These are phyloP conservation scores for Calonectria hawksworthii DNA, from an alignment of 2,329 filamentous ascomycete species.

Conservation along the genomic window DNA sequence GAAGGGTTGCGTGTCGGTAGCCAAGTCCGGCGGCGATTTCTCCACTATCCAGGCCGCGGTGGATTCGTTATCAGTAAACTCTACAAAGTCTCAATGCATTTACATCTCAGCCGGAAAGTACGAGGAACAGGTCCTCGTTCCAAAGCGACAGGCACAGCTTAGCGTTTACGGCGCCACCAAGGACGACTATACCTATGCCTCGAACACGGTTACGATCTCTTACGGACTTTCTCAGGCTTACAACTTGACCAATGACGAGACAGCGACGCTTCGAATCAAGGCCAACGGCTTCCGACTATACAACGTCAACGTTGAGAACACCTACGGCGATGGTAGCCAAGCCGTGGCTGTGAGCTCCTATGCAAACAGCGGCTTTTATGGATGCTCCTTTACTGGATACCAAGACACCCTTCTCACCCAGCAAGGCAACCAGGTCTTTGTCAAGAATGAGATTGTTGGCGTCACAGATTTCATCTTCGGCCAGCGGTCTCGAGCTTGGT, in stretches of 20 bases:
- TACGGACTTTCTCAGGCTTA: conserved; percentile 58
- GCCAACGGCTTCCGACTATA: conserved; percentile 68
- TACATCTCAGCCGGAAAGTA: conserved; percentile 75
- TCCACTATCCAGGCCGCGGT: conserved; percentile 67
- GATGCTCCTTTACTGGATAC: conserved; percentile 59
- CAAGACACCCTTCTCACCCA: conserved; percentile 66
- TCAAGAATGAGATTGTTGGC: conserved; percentile 58
- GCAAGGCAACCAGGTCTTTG: conserved; percentile 62
- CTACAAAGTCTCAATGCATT: conserved; percentile 66
- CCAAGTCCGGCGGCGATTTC: conserved; percentile 52
- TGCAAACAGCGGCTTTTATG: conserved; percentile 62
- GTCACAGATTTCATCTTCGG: conserved; percentile 67
- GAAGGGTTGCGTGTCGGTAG: conserved; percentile 63
- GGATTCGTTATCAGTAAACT: conserved; percentile 65
- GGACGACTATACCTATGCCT: conserved; percentile 61
- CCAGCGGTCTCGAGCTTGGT: conserved; percentile 58
- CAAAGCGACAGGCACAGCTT: conserved; percentile 63
- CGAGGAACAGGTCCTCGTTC: conserved; percentile 66
- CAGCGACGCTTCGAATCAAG: conserved; percentile 59
- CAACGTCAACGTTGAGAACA: conserved; percentile 69
- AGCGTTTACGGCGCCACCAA: conserved; percentile 71
- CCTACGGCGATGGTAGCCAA: conserved; percentile 61
- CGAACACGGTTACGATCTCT: conserved; percentile 70
- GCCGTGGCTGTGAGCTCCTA: conserved; percentile 62
- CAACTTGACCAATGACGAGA: conserved; percentile 66